These are phyloP conservation scores for Cyclostephanos invisitatus DNA, from an alignment of 108 stramenopile genomes.

Conservation along the genomic window DNA sequence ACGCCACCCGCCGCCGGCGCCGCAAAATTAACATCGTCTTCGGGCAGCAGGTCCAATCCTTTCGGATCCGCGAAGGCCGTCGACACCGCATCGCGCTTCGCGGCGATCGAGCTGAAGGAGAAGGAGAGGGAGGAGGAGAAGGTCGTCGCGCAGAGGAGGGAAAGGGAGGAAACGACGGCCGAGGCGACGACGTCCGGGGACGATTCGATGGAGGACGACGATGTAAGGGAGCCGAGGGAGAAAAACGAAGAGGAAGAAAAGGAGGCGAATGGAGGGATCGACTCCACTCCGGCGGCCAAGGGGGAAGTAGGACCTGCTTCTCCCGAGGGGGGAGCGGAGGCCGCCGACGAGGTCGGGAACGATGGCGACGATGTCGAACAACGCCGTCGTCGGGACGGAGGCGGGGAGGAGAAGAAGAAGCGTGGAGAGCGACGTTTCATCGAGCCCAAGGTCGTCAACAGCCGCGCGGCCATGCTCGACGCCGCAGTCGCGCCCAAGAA, in stretches of 20 bases:
- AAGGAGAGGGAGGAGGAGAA: conserved; percentile 19
- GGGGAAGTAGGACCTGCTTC: conserved; percentile 6
- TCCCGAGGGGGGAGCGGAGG: conserved; percentile 23
- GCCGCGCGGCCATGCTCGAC: conserved; percentile 69
- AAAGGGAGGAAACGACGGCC: not conserved
- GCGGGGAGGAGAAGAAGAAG: conserved; percentile 18
- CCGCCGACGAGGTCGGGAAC: conserved; percentile 18
- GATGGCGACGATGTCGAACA: conserved; percentile 4
- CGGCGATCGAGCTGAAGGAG: conserved; percentile 30
- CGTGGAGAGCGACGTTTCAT: conserved; percentile 24
- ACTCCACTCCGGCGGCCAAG: too few species aligned
- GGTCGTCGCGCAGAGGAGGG: not conserved
- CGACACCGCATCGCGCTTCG: conserved; percentile 49
- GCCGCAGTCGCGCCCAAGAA: conserved; percentile 49
- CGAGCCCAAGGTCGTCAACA: conserved; percentile 70
- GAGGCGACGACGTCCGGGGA: conserved; percentile 2
- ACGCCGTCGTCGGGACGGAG: not conserved
- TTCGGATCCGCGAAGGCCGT: conserved; percentile 53
- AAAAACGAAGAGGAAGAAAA: conserved; percentile 29
- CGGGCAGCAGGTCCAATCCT: conserved; percentile 38
- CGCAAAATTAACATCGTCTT: conserved; percentile 7
- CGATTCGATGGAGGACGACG: conserved; percentile 2
- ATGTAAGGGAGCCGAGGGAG: conserved; percentile 16
- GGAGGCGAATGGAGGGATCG: not conserved
- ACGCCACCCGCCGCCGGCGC: conserved; percentile 9